These are phyloP conservation scores for Xylariales sp. DNA, from an alignment of 2,329 filamentous ascomycete species.

Conservation along the genomic window DNA sequence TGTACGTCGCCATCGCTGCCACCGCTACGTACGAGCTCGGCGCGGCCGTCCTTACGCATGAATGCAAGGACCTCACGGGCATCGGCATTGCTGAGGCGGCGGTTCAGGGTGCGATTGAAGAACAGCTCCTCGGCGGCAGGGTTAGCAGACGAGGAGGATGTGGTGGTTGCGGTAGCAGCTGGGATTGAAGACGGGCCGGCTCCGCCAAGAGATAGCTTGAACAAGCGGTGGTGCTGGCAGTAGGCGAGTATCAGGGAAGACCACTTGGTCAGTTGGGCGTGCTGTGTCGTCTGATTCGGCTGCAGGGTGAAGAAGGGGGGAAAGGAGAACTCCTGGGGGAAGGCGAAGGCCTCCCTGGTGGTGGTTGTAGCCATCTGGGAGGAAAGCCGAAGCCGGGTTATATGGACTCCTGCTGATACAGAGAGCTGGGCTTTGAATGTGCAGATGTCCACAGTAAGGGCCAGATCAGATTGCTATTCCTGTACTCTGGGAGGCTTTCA, in stretches of 20 bases:
- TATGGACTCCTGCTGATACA: too few species aligned
- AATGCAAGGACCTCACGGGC: slow-evolving; percentile 55
- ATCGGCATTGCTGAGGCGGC: slow-evolving; percentile 45
- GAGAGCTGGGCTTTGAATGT: too few species aligned
- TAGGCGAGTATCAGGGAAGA: slow-evolving; percentile 79
- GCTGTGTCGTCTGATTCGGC: slow-evolving; percentile 66
- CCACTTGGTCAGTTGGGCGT: slow-evolving; percentile 81
- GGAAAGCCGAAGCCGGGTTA: too few species aligned
- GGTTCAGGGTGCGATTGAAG: slow-evolving; percentile 49
- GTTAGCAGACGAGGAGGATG: slow-evolving; percentile 32
- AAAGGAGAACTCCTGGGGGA: slow-evolving; percentile 67
- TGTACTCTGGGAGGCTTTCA: too few species aligned
- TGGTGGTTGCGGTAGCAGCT: slow-evolving; percentile 17
- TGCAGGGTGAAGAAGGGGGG: slow-evolving; percentile 84
- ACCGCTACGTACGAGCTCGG: slow-evolving; percentile 56
- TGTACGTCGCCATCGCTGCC: slow-evolving; percentile 41
- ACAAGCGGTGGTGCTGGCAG: slow-evolving; percentile 73
- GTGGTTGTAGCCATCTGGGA: background rate
- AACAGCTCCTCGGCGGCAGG: slow-evolving; percentile 44
- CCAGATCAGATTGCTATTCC: too few species aligned
- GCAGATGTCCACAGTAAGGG: too few species aligned
- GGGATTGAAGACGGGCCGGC: too few species aligned
- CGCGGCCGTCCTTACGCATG: slow-evolving; percentile 55
- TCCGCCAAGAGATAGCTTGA: slow-evolving; percentile 69
- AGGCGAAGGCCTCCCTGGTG: slow-evolving; percentile 36